Evolutionary conservation across 2,329 filamentous ascomycete species (phyloP).

Genomic region (Endocalyx cinctus): DNA sequence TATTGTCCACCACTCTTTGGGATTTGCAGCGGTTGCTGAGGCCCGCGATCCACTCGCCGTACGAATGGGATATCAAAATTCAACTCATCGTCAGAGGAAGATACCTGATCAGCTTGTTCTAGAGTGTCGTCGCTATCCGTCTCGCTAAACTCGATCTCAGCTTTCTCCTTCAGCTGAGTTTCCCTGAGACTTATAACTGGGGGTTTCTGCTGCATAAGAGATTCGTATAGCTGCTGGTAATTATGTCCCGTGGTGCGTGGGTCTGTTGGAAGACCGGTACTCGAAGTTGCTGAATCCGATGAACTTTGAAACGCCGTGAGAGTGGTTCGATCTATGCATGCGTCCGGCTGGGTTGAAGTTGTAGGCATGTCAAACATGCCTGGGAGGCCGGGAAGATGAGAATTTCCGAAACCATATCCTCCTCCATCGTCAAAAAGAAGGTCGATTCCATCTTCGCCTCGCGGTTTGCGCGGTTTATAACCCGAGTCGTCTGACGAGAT

Average conservation of each 20-base stretch:
- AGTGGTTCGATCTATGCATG: too few species aligned
- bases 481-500: constrained; percentile 17
- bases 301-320: too few species aligned
- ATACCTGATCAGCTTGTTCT: constrained; percentile 4
- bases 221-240: neutral
- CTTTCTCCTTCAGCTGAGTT: too few species aligned
- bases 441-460: constrained; percentile 21
- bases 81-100: constrained; percentile 18
- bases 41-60: too few species aligned
- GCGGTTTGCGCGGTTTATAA: constrained; percentile 10
- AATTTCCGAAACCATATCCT: constrained; percentile 16
- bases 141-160: constrained; percentile 12
- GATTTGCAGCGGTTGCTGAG: too few species aligned
- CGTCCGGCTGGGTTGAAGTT: neutral
- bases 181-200: too few species aligned
- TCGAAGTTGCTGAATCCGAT: constrained; percentile 5
- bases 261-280: constrained; percentile 4
- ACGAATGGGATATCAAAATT: constrained; percentile 21
- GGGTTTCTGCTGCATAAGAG: constrained; percentile 4
- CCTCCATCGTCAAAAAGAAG: constrained; percentile 20
- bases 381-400: constrained; percentile 20
- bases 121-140: constrained; percentile 11
- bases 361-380: constrained; percentile 13
- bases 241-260: neutral
- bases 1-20: too few species aligned